Percentiles rank a stretch among this genome's conserved stretches.
phyloP scores from a whole-genome alignment of 371 early-diverging fungal genomes.

The Circinella umbellata region DNA sequence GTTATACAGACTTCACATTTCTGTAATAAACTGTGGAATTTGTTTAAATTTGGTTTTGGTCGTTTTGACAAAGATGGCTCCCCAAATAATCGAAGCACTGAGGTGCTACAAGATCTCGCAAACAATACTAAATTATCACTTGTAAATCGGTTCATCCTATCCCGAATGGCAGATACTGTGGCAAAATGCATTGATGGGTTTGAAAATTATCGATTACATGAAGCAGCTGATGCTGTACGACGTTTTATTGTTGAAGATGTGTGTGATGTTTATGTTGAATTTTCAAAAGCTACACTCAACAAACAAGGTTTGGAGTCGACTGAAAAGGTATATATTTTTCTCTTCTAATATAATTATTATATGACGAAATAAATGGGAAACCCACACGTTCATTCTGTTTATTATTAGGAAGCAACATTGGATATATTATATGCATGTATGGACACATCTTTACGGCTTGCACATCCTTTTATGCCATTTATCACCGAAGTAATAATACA shows the following conservation, averaged over 20 bases:
- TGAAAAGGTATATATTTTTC: slow-evolving; percentile 37
- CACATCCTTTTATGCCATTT: slow-evolving; percentile 99
- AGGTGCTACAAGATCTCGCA: neutral
- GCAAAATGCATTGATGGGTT: slow-evolving; percentile 67
- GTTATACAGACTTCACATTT: slow-evolving; percentile 93
- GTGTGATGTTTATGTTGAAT: slow-evolving; percentile 97
- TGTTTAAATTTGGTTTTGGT: slow-evolving; percentile 77
- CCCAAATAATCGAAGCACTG: neutral
- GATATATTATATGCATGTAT: slow-evolving; percentile 75
- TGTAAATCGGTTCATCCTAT: slow-evolving; percentile 86
- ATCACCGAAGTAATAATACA: slow-evolving; percentile 89
- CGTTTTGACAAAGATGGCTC: slow-evolving; percentile 46
- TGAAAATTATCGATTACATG: slow-evolving; percentile 79
- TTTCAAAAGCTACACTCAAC: slow-evolving; percentile 66
- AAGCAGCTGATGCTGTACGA: slow-evolving; percentile 84
- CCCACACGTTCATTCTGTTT: neutral
- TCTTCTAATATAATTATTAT: neutral
- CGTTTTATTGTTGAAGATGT: slow-evolving; percentile 92
- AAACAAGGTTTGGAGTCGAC: slow-evolving; percentile 35
- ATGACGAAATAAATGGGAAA: neutral
- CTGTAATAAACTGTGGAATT: slow-evolving; percentile 99
- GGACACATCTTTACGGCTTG: slow-evolving; percentile 82
- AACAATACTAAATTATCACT: slow-evolving; percentile 53
- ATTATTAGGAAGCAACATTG: slow-evolving; percentile 37
- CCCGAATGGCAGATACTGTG: slow-evolving; percentile 80